Conservation (phyloP, 2,329 filamentous ascomycete species). For the Talaromyces sp. region DNA sequence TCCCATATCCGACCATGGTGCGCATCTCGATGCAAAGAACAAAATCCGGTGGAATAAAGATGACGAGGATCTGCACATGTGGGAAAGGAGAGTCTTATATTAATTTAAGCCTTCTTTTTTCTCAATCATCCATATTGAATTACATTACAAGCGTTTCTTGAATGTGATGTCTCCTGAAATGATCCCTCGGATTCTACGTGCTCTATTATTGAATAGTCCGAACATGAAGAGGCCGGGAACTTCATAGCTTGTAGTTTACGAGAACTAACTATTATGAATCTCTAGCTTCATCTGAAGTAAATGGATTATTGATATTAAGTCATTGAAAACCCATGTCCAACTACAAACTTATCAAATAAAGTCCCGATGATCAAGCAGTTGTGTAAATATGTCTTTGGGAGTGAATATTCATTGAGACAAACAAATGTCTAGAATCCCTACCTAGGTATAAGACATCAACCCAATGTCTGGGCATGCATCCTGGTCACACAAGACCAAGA, state of each 20-base stretch:
- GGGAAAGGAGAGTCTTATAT: slow-evolving; percentile 54
- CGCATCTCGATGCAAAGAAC: slow-evolving; percentile 68
- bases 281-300: neutral
- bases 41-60: slow-evolving; percentile 62
- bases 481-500: neutral
- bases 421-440: neutral
- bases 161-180: neutral
- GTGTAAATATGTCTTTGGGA: neutral
- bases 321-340: neutral
- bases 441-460: neutral
- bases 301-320: neutral
- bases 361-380: neutral
- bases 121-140: neutral
- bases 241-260: neutral
- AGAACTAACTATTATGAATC: no score
- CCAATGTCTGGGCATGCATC: neutral
- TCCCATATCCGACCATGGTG: slow-evolving; percentile 75
- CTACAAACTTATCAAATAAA: neutral
- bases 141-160: neutral
- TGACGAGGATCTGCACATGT: slow-evolving; percentile 56
- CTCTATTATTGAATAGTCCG: neutral
- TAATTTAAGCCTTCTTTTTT: slow-evolving; percentile 24
- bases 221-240: neutral
- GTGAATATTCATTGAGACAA: neutral
- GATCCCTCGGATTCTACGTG: neutral